A percentile compares a stretch with the other conserved stretches of the same genome.
phyloP scores from a whole-genome alignment of 2,329 filamentous ascomycete genomes.

The Thelonectria blattea region DNA sequence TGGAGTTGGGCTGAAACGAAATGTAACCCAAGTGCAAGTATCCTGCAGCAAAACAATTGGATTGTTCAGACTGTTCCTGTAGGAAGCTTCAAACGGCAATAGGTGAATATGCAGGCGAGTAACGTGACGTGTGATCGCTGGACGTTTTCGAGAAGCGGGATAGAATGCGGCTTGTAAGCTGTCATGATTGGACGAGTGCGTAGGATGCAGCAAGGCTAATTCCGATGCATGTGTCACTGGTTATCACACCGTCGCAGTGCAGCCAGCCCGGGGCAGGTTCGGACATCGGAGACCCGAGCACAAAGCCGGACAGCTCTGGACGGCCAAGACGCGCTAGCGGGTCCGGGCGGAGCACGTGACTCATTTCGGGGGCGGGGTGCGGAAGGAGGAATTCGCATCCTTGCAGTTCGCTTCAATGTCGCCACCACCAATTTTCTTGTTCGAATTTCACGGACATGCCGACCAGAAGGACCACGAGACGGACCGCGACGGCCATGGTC shows the following conservation, averaged over 20 bases:
- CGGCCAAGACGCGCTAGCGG: conserved; percentile 11
- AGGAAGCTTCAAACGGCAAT: conserved; percentile 7
- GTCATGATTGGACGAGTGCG: conserved; percentile 1
- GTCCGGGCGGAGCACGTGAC: conserved; percentile 35
- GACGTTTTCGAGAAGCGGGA: conserved; percentile 13
- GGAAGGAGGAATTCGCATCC: conserved; percentile 10
- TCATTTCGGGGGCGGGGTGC: conserved; percentile 18
- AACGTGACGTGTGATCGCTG: conserved; percentile 10
- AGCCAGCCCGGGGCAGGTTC: background rate
- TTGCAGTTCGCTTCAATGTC: background rate
- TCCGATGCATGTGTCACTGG: background rate
- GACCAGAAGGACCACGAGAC: background rate
- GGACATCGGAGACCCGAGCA: conserved; percentile 12
- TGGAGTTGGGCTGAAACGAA: no score
- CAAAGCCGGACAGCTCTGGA: conserved; percentile 3
- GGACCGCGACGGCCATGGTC: conserved; percentile 5
- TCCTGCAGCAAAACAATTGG: background rate
- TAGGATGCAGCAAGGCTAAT: conserved; percentile 2
- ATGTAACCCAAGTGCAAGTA: background rate
- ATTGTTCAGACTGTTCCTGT: background rate
- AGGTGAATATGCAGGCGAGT: conserved; percentile 2
- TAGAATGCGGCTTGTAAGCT: background rate
- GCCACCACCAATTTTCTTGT: background rate
- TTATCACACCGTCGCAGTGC: background rate
- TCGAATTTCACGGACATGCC: background rate